Evolutionary conservation across 768 basidiomycete genomes (phyloP), one percentile per base, ranked within the genome.

Genomic region (Leucosporidium yakuticum): DNA sequence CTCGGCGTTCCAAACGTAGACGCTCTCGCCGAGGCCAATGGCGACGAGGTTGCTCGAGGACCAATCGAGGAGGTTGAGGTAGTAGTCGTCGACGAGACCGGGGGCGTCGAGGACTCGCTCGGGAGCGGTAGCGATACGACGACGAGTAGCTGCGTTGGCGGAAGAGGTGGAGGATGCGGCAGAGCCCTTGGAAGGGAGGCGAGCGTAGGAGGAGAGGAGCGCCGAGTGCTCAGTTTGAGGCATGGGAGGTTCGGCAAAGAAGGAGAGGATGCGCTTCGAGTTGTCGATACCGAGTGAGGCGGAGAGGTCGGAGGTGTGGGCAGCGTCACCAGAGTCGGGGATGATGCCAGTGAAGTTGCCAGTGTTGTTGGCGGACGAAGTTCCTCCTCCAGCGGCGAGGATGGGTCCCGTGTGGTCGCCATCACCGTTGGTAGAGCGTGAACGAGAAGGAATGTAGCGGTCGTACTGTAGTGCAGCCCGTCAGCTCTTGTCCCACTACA

Each of bases 81-180:
- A 99, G 78, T 95, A 99, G 78, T 99, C 96, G 73, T 98, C 92
- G 55, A 79, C 76, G 62, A 82, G 77, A 1, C 91, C 91, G 1
- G 93, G 93, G 0, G 95, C 95, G 74, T 98, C 96, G 15, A 99
- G 83, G 12, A 97, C 92, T n/a, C 92, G 85, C 74, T 95, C 90
- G 0, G 95, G 91, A 29, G 87, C 85, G 0, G 89, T 89, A 0
- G 92, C 84, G 63, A 97, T 90, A 73, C 88, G 87, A 25, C 95
- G 84, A 8, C 87, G 83, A 77, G 90, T 90, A 72, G 85, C 84
- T 0, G 86, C 86, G 0, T 82, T 79, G 2, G 84, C 81, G 2
- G 87, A 85, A 4, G 84, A 86, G 7, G 88, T 87, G 2, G 85
- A 82, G 2, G 86, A 81, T 29, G 89, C 77, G 1, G 85, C 81